Evolutionary conservation across 495 filamentous ascomycete genomes (phyloP).

Genomic region (Neurospora hispaniola): DNA sequence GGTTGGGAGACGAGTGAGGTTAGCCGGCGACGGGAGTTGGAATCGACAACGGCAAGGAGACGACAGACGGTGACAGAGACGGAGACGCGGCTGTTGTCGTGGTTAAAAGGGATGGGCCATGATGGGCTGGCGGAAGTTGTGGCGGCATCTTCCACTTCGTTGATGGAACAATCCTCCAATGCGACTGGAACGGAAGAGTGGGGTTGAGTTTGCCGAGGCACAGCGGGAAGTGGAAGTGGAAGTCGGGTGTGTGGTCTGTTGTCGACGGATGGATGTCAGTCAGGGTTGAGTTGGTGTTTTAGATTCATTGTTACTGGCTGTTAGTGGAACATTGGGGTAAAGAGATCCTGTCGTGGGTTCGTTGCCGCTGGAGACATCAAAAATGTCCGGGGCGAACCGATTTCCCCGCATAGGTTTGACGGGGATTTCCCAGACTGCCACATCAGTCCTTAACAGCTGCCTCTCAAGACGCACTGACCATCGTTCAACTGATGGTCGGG

Average conservation of each 20-base stretch:
- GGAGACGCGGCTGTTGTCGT: background rate
- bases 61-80: too few species aligned
- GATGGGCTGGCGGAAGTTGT: background rate
- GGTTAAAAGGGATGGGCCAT: background rate
- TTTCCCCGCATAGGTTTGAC: background rate
- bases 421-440: background rate
- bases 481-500: background rate
- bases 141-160: background rate
- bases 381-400: background rate
- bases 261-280: background rate
- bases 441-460: background rate
- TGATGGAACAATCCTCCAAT: background rate
- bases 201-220: conserved; percentile 17
- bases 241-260: background rate
- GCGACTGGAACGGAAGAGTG: conserved; percentile 5
- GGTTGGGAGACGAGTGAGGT: background rate
- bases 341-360: background rate
- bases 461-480: background rate
- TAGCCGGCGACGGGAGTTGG: background rate
- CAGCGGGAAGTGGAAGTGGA: background rate
- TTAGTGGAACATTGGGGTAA: background rate
- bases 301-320: background rate
- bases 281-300: background rate
- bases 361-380: background rate
- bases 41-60: background rate